A percentile compares a stretch with the other conserved stretches of the same genome.
These are phyloP conservation scores for Cyberlindnera mrakii DNA, from an alignment of 805 yeast species.

Conservation along the genomic window DNA sequence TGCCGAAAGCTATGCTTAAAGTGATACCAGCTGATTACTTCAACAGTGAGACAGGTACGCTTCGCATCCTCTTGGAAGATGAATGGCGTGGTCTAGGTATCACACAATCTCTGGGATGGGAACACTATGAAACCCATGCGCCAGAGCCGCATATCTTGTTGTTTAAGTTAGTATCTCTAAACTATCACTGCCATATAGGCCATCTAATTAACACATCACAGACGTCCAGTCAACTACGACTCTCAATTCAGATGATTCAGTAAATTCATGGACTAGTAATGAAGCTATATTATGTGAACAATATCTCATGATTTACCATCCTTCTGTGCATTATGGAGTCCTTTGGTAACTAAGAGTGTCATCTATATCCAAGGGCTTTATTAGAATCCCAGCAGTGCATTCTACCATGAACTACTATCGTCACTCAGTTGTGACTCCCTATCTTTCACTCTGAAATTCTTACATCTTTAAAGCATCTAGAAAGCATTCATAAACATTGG, in stretches of 20 bases:
- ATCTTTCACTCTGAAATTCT: too few relatives aligned
- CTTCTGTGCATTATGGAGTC: too few relatives aligned
- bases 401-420: too few relatives aligned
- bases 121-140: constrained; percentile 92
- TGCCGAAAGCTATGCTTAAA: constrained; percentile 93
- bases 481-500: too few relatives aligned
- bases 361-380: too few relatives aligned
- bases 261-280: background rate
- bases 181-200: background rate
- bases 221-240: constrained; percentile 55
- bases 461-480: too few relatives aligned
- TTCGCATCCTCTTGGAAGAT: constrained; percentile 84
- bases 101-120: constrained; percentile 97
- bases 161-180: constrained; percentile 43
- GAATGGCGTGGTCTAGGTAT: constrained; percentile 99
- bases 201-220: constrained; percentile 9
- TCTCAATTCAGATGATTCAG: constrained; percentile 12
- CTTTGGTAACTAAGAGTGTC: too few relatives aligned
- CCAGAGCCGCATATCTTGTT: constrained; percentile 97
- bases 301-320: too few relatives aligned
- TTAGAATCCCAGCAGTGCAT: too few relatives aligned
- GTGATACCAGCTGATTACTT: constrained; percentile 92
- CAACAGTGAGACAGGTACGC: constrained; percentile 88
- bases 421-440: too few relatives aligned
- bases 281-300: too few relatives aligned